phyloP scores from a whole-genome alignment of 768 basidiomycete genomes.

The Strobilomyces confusus region DNA sequence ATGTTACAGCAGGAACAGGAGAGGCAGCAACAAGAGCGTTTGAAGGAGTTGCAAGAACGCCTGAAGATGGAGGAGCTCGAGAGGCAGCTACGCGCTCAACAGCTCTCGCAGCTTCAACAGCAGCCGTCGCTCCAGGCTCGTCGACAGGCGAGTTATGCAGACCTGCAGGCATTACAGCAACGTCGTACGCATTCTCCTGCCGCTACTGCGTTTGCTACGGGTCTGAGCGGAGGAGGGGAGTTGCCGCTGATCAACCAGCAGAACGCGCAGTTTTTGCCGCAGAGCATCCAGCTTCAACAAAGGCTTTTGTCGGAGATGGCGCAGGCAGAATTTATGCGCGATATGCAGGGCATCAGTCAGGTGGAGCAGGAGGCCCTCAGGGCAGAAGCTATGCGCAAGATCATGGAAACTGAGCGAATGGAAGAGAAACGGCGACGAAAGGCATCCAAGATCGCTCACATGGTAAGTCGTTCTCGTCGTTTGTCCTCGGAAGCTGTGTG shows the following conservation, averaged over 20 bases:
- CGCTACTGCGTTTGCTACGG: constrained; percentile 31
- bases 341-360: constrained; percentile 56
- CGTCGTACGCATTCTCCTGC: constrained; percentile 50
- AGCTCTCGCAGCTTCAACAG: constrained; percentile 46
- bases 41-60: constrained; percentile 61
- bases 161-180: constrained; percentile 46
- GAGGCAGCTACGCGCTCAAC: constrained; percentile 53
- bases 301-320: constrained; percentile 73
- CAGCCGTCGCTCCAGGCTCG: constrained; percentile 37
- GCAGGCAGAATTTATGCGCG: constrained; percentile 62
- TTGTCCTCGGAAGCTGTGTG: not conserved
- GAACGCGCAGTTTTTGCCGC: constrained; percentile 51
- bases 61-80: constrained; percentile 63
- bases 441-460: constrained; percentile 83
- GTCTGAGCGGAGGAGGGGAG: constrained; percentile 24
- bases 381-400: constrained; percentile 81
- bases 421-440: constrained; percentile 80
- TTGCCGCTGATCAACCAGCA: constrained; percentile 45
- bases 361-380: constrained; percentile 68
- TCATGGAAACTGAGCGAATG: constrained; percentile 85
- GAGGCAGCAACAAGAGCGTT: constrained; percentile 51
- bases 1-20: constrained; percentile 68
- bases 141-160: constrained; percentile 41
- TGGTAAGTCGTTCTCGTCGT: constrained; percentile 46
- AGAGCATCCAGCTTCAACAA: constrained; percentile 70